Evolutionary conservation across 129 eudicot genomes (phyloP).

Genomic region (Arctium minus): DNA sequence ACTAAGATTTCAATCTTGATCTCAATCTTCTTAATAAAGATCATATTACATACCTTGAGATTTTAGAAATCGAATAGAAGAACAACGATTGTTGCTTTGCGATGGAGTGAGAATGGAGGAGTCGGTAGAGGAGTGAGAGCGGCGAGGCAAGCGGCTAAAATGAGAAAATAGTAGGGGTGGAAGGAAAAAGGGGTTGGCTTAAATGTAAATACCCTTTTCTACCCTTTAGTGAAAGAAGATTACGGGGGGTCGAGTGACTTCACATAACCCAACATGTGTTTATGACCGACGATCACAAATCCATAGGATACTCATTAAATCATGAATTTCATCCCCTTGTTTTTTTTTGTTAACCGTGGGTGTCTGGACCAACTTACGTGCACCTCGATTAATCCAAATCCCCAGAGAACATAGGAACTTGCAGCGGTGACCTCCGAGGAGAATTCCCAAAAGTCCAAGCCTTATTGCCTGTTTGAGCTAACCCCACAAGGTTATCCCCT

Average conservation of each 20-base stretch:
- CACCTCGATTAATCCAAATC: no score
- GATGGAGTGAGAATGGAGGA: neutral
- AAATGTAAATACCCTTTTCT: neutral
- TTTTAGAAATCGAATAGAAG: neutral
- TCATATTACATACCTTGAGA: slow-evolving; percentile 5
- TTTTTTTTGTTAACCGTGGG: neutral
- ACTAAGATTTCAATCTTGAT: slow-evolving; percentile 2
- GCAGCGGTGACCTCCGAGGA: no score
- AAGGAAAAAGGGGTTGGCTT: neutral
- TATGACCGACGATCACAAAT: neutral
- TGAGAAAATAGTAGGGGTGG: neutral
- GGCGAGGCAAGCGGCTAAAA: neutral
- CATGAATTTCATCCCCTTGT: neutral
- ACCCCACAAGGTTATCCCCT: no score
- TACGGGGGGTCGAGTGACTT: neutral
- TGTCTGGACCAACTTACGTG: no score
- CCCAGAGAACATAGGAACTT: no score
- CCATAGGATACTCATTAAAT: neutral
- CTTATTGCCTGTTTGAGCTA: no score
- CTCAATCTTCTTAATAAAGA: neutral
- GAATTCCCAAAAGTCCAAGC: no score
- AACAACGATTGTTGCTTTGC: neutral
- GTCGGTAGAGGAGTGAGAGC: neutral
- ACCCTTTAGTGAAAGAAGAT: neutral
- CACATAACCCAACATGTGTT: neutral